A percentile compares a stretch with the other conserved stretches of the same genome.
phyloP scores from a whole-genome alignment of 805 yeast species.

The Candida germanica region DNA sequence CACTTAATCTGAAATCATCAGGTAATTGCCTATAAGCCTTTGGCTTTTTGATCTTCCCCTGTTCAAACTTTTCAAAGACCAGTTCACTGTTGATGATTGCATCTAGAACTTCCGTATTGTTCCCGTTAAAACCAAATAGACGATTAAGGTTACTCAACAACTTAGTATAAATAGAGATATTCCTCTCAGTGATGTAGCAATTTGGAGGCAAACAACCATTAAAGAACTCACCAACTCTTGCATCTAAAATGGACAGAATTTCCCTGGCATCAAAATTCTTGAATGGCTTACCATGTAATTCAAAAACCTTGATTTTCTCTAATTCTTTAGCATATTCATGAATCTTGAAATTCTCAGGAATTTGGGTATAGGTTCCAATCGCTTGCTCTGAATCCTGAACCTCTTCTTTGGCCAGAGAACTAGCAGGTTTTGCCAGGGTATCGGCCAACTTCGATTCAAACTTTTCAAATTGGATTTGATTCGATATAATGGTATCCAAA shows the following conservation, averaged over 20 bases:
- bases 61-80: conserved; percentile 44
- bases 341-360: conserved; percentile 10
- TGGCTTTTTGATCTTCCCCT: background rate
- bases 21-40: conserved; percentile 28
- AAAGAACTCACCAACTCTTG: conserved; percentile 2
- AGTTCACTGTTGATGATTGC: conserved; percentile 49
- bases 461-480: conserved; percentile 43
- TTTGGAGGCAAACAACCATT: conserved; percentile 1
- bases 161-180: conserved; percentile 8
- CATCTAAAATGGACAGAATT: background rate
- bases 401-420: background rate
- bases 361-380: conserved; percentile 5
- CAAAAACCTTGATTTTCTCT: conserved; percentile 1
- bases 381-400: background rate
- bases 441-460: conserved; percentile 25
- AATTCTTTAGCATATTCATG: conserved; percentile 11
- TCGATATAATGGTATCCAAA: conserved; percentile 53
- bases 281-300: conserved; percentile 4
- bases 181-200: conserved; percentile 2
- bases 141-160: conserved; percentile 25
- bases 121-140: conserved; percentile 51
- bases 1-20: conserved; percentile 31
- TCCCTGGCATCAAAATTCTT: background rate
- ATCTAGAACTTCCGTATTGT: conserved; percentile 57
- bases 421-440: no score